Base-by-base conservation (phyloP, 2,329 filamentous ascomycete genomes). In the Coniochaeta sp. region DNA sequence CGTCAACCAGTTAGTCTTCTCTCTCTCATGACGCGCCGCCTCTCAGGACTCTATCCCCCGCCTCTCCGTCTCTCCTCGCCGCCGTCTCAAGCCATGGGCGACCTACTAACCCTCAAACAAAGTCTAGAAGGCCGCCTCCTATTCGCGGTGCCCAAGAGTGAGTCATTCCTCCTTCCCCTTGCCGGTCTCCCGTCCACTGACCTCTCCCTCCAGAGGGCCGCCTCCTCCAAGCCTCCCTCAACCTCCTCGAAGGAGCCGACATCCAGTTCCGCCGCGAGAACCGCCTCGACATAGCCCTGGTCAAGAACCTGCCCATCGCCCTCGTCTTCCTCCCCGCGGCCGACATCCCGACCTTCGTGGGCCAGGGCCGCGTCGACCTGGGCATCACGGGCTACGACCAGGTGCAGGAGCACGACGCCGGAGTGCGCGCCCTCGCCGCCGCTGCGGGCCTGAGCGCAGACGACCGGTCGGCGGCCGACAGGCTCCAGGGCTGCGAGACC, bases 141-240 rank as follows among this genome's bases (percentile, higher is more conserved):
- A 56, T 96, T 99, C 67, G 94, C 94, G 56, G 89, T 99, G n/a
- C 94, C 94, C 55, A 99, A 99, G 76, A 99, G 90, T 91, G 75
- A 76, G 88, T 83, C 52, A 20, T 9, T 45, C 2, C 32, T n/a
- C 55, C 3, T 2, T 27, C 6, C 13, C n/a, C 48, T 18, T 20
- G 38, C n/a, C 22, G 13, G 16, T n/a, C n/a, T n/a, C 18, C n/a
- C 35, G 24, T 28, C n/a, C 6, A 50, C 61, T 64, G 57, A 63
- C 57, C 51, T 46, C 46, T 51, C 48, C 54, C 32, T 35, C 12
- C 64, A 95, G 91, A 99, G 86, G 94, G 94, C 57, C 89, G 94
- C 52, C 84, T 99, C 51, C 88, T 96, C 71, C 82, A 90, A 71
- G 83, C 89, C 53, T 84, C 89, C 51, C 82, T 99, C 49, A 91